phyloP scores from a whole-genome alignment of 352 stramenopile genomes.

The Globisporangium abappressorium region DNA sequence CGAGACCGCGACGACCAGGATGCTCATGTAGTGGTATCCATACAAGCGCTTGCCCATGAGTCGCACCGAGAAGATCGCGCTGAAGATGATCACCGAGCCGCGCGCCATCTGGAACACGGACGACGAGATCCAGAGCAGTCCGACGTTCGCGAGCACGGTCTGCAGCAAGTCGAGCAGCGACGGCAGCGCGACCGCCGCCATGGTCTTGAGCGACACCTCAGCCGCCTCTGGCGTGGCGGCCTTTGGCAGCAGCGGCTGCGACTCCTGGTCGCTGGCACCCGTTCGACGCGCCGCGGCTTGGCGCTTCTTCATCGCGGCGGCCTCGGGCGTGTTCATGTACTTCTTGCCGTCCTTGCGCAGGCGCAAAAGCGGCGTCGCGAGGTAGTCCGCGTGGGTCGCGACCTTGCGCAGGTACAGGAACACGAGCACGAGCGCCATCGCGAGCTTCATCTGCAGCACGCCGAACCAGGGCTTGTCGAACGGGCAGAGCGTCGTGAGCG shows the following conservation, averaged over 20 bases:
- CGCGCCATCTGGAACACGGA: slow-evolving; percentile 90
- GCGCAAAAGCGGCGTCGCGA: slow-evolving; percentile 63
- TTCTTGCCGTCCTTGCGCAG: slow-evolving; percentile 62
- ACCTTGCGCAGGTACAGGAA: slow-evolving; percentile 69
- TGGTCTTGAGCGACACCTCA: slow-evolving; percentile 41
- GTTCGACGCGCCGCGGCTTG: slow-evolving; percentile 18
- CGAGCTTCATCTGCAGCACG: slow-evolving; percentile 84
- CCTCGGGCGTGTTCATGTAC: slow-evolving; percentile 56
- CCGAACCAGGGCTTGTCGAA: slow-evolving; percentile 88
- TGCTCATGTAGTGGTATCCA: slow-evolving; percentile 85
- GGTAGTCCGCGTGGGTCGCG: slow-evolving; percentile 49
- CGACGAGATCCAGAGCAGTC: slow-evolving; percentile 84
- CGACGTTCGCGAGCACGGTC: slow-evolving; percentile 86
- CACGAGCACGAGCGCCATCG: slow-evolving; percentile 76
- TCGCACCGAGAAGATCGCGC: slow-evolving; percentile 77
- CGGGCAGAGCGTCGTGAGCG: slow-evolving; percentile 54
- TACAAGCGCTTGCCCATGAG: slow-evolving; percentile 84
- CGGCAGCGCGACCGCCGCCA: slow-evolving; percentile 59
- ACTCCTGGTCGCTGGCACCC: slow-evolving; percentile 1
- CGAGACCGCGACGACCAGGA: slow-evolving; percentile 67
- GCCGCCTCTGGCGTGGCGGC: neutral
- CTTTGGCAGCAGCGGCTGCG: slow-evolving; percentile 13
- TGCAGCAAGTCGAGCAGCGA: slow-evolving; percentile 80
- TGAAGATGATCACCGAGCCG: slow-evolving; percentile 91
- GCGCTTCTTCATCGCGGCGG: slow-evolving; percentile 40